These are phyloP conservation scores for Cystobasidium slooffiae DNA, from an alignment of 1,284 basidiomycete species.

Conservation along the genomic window DNA sequence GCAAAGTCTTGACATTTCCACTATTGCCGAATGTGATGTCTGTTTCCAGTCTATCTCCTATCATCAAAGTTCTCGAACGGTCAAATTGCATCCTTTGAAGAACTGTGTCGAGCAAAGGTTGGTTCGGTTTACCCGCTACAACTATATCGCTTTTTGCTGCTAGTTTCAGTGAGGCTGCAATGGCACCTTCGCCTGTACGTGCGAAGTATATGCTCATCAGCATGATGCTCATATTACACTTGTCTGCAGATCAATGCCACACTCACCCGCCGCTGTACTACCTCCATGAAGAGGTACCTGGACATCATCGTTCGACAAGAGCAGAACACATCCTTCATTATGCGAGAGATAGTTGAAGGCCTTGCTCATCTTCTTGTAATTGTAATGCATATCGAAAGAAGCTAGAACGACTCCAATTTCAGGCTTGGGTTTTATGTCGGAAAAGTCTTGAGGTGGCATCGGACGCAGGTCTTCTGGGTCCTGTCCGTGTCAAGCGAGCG, in stretches of 20 bases:
- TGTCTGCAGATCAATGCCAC: no score
- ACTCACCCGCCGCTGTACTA: slow-evolving; percentile 42
- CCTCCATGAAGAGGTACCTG: slow-evolving; percentile 42
- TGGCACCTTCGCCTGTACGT: slow-evolving; percentile 70
- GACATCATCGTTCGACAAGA: slow-evolving; percentile 40
- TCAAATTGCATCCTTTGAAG: slow-evolving; percentile 86
- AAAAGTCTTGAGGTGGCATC: slow-evolving; percentile 70
- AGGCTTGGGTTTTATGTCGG: slow-evolving; percentile 72
- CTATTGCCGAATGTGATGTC: slow-evolving; percentile 90
- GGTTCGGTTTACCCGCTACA: slow-evolving; percentile 87
- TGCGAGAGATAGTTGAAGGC: slow-evolving; percentile 81
- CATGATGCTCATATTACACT: no score
- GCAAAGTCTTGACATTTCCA: slow-evolving; percentile 79
- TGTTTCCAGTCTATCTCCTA: slow-evolving; percentile 92
- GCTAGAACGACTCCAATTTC: slow-evolving; percentile 84
- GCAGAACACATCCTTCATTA: slow-evolving; percentile 25
- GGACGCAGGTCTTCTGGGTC: slow-evolving; percentile 81
- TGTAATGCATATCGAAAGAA: slow-evolving; percentile 57
- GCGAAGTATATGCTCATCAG: no score
- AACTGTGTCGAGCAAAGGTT: slow-evolving; percentile 92
- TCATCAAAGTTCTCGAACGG: slow-evolving; percentile 83
- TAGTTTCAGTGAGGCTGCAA: slow-evolving; percentile 79
- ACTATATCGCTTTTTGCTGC: slow-evolving; percentile 68
- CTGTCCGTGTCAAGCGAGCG: slow-evolving; percentile 59
- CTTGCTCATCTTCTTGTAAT: slow-evolving; percentile 84